These are phyloP conservation scores for Spergularia marina DNA, from an alignment of 148 eudicot species.

Conservation along the genomic window DNA sequence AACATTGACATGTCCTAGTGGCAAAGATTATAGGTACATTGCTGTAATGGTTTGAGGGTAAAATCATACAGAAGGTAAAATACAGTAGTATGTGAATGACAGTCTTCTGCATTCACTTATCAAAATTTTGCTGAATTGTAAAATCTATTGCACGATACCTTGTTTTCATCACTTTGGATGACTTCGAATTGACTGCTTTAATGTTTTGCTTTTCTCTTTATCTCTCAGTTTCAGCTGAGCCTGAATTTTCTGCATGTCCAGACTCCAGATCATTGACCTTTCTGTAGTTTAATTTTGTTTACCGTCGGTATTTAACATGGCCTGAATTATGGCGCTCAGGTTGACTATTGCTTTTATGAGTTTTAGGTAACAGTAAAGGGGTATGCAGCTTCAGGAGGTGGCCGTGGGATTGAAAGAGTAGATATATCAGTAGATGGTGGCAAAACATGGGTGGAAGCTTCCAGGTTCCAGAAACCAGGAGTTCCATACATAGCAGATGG, in stretches of 20 bases:
- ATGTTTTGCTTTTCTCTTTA: background rate
- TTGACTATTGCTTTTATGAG: background rate
- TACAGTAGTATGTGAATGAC: background rate
- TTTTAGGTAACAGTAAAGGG: constrained; percentile 68
- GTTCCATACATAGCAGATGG: constrained; percentile 65
- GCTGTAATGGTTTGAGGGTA: background rate
- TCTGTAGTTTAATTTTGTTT: background rate
- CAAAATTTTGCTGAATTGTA: too few relatives aligned
- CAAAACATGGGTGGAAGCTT: constrained; percentile 89
- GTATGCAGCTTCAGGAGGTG: constrained; percentile 92
- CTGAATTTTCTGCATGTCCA: background rate
- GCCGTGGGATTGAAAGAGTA: constrained; percentile 92
- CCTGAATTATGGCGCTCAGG: background rate
- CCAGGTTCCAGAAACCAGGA: constrained; percentile 71
- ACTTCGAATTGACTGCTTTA: background rate
- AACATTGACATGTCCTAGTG: background rate
- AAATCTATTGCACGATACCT: too few relatives aligned
- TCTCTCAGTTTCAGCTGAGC: background rate
- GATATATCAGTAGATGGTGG: constrained; percentile 90
- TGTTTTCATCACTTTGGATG: too few relatives aligned
- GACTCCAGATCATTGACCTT: background rate
- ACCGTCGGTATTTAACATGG: background rate
- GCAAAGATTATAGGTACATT: background rate
- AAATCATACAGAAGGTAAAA: too few relatives aligned
- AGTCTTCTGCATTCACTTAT: too few relatives aligned